These are phyloP conservation scores for Debaryomycetaceae sp. DNA, from an alignment of 1,139 yeast genomes.

Conservation along the genomic window DNA sequence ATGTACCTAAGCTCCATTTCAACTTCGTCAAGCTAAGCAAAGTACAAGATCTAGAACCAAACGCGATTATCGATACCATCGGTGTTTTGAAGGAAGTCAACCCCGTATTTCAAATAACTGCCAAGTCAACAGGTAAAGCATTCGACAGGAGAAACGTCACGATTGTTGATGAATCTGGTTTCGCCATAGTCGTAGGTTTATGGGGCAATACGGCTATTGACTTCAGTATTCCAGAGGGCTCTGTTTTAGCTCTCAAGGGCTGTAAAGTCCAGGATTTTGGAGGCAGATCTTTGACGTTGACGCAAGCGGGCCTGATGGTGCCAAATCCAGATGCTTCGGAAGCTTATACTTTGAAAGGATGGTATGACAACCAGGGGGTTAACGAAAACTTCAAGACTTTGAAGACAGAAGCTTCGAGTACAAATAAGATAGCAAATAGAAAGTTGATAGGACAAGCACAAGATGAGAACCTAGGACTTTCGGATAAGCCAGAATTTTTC, in stretches of 20 bases:
- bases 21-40: constrained; percentile 69
- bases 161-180: constrained; percentile 81
- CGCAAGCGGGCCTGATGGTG: constrained; percentile 71
- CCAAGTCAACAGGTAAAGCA: constrained; percentile 88
- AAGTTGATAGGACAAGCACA: constrained; percentile 66
- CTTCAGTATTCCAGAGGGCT: constrained; percentile 69
- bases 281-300: constrained; percentile 80
- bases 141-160: constrained; percentile 87
- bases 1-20: constrained; percentile 77
- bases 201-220: constrained; percentile 89
- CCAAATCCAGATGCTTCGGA: constrained; percentile 88
- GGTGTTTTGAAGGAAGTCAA: constrained; percentile 80
- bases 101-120: constrained; percentile 75
- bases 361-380: constrained; percentile 85
- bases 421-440: constrained; percentile 45
- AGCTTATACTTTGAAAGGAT: constrained; percentile 84
- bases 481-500: constrained; percentile 78
- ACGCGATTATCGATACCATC: constrained; percentile 75
- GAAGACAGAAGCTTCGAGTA: constrained; percentile 33
- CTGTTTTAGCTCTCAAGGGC: constrained; percentile 90
- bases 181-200: constrained; percentile 73
- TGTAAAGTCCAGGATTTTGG: constrained; percentile 86
- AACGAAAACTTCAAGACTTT: constrained; percentile 60
- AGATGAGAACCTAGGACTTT: constrained; percentile 66
- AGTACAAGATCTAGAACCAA: constrained; percentile 65